Conservation (phyloP, 2,329 filamentous ascomycete species). For the Arthroderma uncinatum region DNA sequence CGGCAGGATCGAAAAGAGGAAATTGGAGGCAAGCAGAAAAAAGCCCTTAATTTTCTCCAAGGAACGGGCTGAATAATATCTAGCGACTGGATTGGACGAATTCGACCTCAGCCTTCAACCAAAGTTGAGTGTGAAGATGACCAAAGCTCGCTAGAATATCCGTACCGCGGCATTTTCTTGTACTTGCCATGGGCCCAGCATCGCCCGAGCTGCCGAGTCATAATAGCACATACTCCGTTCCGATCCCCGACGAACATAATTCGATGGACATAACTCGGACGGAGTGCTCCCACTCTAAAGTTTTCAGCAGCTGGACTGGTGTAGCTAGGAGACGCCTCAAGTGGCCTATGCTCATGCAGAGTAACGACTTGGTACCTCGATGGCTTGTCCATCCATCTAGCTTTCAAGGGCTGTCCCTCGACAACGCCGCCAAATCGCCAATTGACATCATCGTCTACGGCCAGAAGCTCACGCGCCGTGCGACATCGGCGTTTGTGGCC, state of each 20-base stretch:
- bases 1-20: no score
- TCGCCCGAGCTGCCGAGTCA: neutral
- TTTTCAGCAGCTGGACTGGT: neutral
- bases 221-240: neutral
- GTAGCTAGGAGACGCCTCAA: neutral
- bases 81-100: no score
- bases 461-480: neutral
- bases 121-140: no score
- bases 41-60: no score
- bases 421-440: neutral
- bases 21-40: no score
- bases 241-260: neutral
- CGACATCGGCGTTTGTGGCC: neutral
- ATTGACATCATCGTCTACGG: neutral
- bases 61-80: no score
- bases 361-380: neutral
- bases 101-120: no score
- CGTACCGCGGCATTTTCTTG: no score
- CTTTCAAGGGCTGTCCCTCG: neutral
- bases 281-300: neutral
- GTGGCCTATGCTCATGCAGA: neutral
- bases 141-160: no score
- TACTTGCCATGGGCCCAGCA: no score
- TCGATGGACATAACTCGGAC: neutral
- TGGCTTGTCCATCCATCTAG: neutral